Base-by-base conservation (phyloP, 1,139 yeast species). In the Debaryomyces nepalensis region DNA sequence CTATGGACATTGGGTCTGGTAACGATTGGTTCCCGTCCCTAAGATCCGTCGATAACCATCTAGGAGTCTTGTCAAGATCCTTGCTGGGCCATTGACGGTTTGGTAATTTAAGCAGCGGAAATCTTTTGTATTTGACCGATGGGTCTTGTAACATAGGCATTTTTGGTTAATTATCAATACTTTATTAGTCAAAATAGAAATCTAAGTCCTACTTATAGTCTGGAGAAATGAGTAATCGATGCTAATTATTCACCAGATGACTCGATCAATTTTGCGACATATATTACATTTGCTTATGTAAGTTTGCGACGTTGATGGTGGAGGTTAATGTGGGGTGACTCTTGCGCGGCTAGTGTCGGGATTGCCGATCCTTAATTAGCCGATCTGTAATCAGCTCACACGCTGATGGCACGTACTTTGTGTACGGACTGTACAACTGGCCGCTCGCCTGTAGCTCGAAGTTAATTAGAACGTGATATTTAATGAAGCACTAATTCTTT, bases 1-100 rank as follows among this genome's bases (percentile, higher is more conserved):
- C 87, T 26, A 90, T 81, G 22, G 89, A 78, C 98, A 93, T 93
- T 41, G 98, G 98, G 66, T 93, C 98, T 7, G 98, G 98, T 53
- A 93, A 77, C 8, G 97, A 87, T 70, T 93, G 98, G 71, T 93
- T 93, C 44, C 99, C 99, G 63, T 93, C 99, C 65, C 98, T 80
- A 56, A 93, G 77, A 63, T 93, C 98, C 2, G 98, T 93, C 6
- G 97, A 87, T 42, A 93, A 78, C 98, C 98, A 93, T 63, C 98
- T 77, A 44, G 99, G 98, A 3, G 97, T 86, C 62, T 83, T 83
- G 40, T 79, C 79, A 53, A 93, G 75, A 29, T 82, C 69, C 42
- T 80, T 82, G 47, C 78, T 68, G 8, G 99, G 99, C 99, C 99
- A 93, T 50, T 82, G 80, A 54, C 99, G 81, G 56, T 85, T 78